Evolutionary conservation across 2,329 filamentous ascomycete genomes (phyloP), one percentile per base, ranked within the genome.

Genomic region (Trichoderma sp.): DNA sequence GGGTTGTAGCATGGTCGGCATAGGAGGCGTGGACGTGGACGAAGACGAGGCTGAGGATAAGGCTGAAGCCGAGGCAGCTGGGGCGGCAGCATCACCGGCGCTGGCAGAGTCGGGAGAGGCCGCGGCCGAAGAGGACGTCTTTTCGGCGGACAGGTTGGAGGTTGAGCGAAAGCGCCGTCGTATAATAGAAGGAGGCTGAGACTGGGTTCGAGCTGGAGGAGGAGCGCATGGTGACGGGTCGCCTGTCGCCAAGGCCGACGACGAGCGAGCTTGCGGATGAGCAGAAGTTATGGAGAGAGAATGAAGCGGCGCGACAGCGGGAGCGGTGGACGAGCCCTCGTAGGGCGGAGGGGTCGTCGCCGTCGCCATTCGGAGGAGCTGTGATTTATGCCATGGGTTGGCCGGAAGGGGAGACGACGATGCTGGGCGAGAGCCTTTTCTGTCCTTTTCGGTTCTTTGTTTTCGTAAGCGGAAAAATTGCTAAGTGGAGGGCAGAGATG

Each of bases 1-100:
- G 14, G 92, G 92, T 76, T 94, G 91, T 55, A 93, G 84, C 64
- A 90, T 82, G 19, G 86, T 80, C 27, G 78, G 76, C 73, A 62
- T 73, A 52, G 70, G 68, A 43, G 70, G 58, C 27, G 66, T 47
- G 35, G 21, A 47, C 53, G 49, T 16, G 47, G 31, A 53, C 29
- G 69, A n/a, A 19, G 59, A n/a, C 14, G 58, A 6, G 21, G 43
- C 37, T n/a, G 37, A 7, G 19, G 43, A 31, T 19, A 43, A 19
- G 56, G 40, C 11, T 56, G 37, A 29, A 7, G 43, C 31, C 21
- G 49, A 21, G 5, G 53, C 33, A 31, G 55, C 40, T 43, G 40
- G n/a, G 7, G 40, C 68, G 68, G 52, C 40, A 13, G 21, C 40
- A 43, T 43, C 19, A 43, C 40, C 16, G 21, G 47, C 40, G 14